Conservation (phyloP, 495 filamentous ascomycete species). For the Geopyxis carbonaria region DNA sequence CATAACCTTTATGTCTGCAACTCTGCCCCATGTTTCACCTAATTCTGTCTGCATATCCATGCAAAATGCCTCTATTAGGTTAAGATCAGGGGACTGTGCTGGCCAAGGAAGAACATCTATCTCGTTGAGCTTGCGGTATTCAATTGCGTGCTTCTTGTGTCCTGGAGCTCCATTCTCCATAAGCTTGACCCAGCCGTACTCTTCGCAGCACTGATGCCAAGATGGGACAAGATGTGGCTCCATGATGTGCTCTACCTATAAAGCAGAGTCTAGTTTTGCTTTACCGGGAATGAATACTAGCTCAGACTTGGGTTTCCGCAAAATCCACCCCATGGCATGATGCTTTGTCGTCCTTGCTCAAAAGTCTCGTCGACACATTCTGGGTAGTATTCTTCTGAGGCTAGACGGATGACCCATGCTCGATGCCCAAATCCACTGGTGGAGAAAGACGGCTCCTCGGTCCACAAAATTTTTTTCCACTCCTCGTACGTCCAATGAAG, state of each 20-base stretch:
- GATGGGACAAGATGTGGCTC: constrained; percentile 9
- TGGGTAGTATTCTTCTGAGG: constrained; percentile 6
- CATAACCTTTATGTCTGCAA: neutral
- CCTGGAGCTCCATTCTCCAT: constrained; percentile 10
- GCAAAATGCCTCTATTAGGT: constrained; percentile 12
- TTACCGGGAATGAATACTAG: constrained; percentile 5
- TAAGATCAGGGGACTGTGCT: constrained; percentile 11
- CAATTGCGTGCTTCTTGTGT: constrained; percentile 5
- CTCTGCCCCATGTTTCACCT: constrained; percentile 1
- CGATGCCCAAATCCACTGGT: constrained; percentile 8
- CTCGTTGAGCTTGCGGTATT: neutral
- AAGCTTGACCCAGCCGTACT: constrained; percentile 9
- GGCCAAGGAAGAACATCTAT: neutral
- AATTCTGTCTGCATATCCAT: constrained; percentile 8
- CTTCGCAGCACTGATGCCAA: constrained; percentile 10
- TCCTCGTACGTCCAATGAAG: constrained; percentile 13
- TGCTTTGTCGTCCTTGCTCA: constrained; percentile 1
- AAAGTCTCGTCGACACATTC: constrained; percentile 11
- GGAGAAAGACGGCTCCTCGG: constrained; percentile 8
- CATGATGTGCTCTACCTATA: constrained; percentile 4
- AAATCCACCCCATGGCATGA: constrained; percentile 10
- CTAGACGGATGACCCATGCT: constrained; percentile 2
- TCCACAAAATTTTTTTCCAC: constrained; percentile 6
- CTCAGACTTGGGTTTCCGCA: constrained; percentile 8
- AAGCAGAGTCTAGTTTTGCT: constrained; percentile 8